phyloP scores from a whole-genome alignment of 805 yeast species.

The Pichia heedii region DNA sequence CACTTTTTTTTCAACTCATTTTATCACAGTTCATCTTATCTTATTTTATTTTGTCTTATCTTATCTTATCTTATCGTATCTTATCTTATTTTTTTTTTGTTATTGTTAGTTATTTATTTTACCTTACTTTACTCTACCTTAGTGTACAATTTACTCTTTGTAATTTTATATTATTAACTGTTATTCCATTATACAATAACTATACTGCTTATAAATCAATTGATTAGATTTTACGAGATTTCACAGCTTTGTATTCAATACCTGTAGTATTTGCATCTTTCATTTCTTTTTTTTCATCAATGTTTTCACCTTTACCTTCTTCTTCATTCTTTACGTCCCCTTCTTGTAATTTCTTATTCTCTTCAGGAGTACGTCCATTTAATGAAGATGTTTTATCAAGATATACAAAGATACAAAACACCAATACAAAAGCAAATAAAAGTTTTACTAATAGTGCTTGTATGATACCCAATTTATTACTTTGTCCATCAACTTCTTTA shows the following conservation, averaged over 20 bases:
- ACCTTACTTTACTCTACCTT: neutral
- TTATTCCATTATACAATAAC: too few species aligned
- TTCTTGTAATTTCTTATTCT: conserved; percentile 11
- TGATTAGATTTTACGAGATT: neutral
- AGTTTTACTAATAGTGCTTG: conserved; percentile 19
- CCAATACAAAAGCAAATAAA: conserved; percentile 17
- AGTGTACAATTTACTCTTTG: neutral
- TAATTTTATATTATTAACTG: neutral
- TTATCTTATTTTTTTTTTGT: neutral
- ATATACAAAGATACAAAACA: conserved; percentile 15
- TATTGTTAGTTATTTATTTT: neutral
- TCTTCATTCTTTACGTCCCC: conserved; percentile 3
- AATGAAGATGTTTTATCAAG: conserved; percentile 18
- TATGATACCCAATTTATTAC: conserved; percentile 10
- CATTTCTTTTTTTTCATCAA: neutral
- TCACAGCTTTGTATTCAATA: neutral
- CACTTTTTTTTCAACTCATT: too few species aligned
- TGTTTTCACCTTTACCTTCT: neutral
- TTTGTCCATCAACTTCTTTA: conserved; percentile 1
- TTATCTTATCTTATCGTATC: neutral
- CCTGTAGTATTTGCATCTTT: neutral
- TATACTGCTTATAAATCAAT: too few species aligned
- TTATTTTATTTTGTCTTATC: neutral
- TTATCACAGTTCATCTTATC: neutral
- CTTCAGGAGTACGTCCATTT: conserved; percentile 16